Evolutionary conservation across 495 filamentous ascomycete genomes (phyloP).

Genomic region (Platismatia glauca): DNA sequence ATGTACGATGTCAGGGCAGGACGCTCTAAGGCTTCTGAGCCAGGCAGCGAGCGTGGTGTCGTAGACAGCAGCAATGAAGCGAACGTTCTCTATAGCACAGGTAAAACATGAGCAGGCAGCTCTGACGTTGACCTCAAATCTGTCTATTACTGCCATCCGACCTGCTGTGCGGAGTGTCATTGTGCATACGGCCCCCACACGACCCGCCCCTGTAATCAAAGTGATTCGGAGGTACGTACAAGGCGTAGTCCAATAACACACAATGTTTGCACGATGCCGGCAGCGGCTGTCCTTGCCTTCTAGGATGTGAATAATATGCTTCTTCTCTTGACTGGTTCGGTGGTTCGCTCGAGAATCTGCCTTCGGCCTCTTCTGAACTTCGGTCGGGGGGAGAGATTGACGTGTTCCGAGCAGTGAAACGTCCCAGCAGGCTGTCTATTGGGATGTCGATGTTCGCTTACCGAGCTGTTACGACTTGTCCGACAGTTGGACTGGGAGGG

Average conservation of each 20-base stretch:
- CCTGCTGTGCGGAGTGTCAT: not conserved
- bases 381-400: not conserved
- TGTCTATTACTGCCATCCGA: not conserved
- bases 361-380: not conserved
- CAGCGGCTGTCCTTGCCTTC: not conserved
- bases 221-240: constrained; percentile 1
- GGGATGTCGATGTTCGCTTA: not conserved
- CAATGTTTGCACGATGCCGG: not conserved
- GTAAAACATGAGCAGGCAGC: not conserved
- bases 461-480: not conserved
- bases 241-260: not conserved
- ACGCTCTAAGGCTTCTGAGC: not conserved
- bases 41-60: not conserved
- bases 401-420: not conserved
- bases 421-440: not conserved
- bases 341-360: not conserved
- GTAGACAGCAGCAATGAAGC: not conserved
- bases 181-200: constrained; percentile 10
- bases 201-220: constrained; percentile 1
- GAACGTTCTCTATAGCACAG: not conserved
- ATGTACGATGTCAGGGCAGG: not conserved
- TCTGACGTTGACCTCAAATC: not conserved
- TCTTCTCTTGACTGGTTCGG: not conserved
- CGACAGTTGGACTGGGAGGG: not conserved
- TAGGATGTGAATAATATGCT: not conserved